phyloP scores from a whole-genome alignment of 148 eudicot genomes.

The Spergularia bocconei region DNA sequence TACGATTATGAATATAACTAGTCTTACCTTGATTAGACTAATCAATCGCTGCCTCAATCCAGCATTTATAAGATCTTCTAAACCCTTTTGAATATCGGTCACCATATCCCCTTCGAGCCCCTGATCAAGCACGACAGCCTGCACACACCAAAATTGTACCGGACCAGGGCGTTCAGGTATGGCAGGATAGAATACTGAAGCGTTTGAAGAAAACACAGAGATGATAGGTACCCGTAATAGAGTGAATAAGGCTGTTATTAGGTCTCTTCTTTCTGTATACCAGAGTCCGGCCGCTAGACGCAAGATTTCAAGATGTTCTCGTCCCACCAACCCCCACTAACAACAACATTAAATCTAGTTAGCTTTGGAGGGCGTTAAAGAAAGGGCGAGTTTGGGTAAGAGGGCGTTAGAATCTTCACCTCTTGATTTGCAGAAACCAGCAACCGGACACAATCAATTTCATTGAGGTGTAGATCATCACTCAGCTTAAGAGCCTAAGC shows the following conservation, averaged over 20 bases:
- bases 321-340: conserved; percentile 88
- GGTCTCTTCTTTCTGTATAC: conserved; percentile 97
- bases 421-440: conserved; percentile 92
- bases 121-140: conserved; percentile 97
- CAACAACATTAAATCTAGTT: conserved; percentile 18
- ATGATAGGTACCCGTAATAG: conserved; percentile 63
- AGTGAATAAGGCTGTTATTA: conserved; percentile 76
- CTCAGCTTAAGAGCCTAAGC: conserved; percentile 79
- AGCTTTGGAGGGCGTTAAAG: background rate
- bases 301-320: conserved; percentile 78
- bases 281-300: conserved; percentile 91
- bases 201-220: background rate
- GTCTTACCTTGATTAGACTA: conserved; percentile 70
- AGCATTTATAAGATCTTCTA: conserved; percentile 70
- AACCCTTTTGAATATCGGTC: conserved; percentile 70
- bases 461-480: conserved; percentile 97
- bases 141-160: conserved; percentile 22
- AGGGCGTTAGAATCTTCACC: conserved; percentile 37
- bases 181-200: background rate
- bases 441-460: conserved; percentile 83
- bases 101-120: conserved; percentile 79
- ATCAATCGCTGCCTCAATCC: conserved; percentile 81
- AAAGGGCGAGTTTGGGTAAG: background rate
- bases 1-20: background rate
- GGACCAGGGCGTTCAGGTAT: background rate